Evolutionary conservation across 1,284 basidiomycete genomes (phyloP).

Genomic region (Tylopilus orsonianus): DNA sequence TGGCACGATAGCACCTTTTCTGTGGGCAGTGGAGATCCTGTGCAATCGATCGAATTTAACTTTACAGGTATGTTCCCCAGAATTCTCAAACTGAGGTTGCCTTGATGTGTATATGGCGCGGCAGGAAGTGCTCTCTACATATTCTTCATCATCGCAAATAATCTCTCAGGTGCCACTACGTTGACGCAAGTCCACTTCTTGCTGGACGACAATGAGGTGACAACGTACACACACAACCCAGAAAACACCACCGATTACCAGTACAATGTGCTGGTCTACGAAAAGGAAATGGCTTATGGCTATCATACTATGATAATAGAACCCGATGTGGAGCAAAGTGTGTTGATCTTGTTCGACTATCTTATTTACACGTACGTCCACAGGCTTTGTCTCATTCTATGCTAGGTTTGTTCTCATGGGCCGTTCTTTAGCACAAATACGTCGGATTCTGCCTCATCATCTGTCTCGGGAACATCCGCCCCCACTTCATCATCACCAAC

Average conservation of each 20-base stretch:
- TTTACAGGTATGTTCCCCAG: conserved; percentile 10
- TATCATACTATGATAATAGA: conserved; percentile 11
- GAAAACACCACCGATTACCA: conserved; percentile 1
- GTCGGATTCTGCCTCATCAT: background rate
- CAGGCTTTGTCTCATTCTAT: background rate
- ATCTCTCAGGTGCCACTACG: background rate
- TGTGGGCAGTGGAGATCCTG: background rate
- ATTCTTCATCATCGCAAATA: conserved; percentile 21
- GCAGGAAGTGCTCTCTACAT: conserved; percentile 22
- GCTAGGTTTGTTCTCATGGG: background rate
- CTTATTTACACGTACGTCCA: conserved; percentile 13
- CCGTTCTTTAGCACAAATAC: conserved; percentile 4
- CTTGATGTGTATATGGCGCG: background rate
- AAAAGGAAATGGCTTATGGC: conserved; percentile 9
- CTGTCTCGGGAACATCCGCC: no score
- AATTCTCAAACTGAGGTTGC: background rate
- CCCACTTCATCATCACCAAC: background rate
- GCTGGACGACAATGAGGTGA: conserved; percentile 1
- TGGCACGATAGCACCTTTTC: conserved; percentile 20
- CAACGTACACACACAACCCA: conserved; percentile 1
- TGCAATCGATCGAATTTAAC: conserved; percentile 10
- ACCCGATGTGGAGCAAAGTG: background rate
- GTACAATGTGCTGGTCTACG: conserved; percentile 20
- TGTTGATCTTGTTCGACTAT: conserved; percentile 18
- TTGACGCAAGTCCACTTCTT: conserved; percentile 11